A percentile compares a stretch with the other conserved stretches of the same genome.
Conservation (phyloP, 371 early-diverging fungal species). For the Smittium culicis region DNA sequence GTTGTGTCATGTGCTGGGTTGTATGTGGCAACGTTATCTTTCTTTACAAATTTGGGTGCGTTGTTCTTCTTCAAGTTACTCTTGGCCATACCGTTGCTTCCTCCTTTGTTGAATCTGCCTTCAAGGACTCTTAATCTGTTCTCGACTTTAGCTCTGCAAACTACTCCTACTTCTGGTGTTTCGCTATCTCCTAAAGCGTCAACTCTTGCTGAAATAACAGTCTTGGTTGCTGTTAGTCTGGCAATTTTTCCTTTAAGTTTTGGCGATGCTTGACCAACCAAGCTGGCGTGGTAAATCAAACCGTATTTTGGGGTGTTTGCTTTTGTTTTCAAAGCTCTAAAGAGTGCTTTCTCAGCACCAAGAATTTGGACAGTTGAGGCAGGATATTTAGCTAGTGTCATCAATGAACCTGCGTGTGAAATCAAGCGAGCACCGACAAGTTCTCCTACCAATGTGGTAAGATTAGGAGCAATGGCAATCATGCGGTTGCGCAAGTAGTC, state of each 20-base stretch:
- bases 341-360: conserved; percentile 96
- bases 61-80: conserved; percentile 17
- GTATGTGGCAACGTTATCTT: conserved; percentile 34
- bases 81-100: conserved; percentile 22
- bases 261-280: conserved; percentile 73
- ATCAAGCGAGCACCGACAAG: conserved; percentile 84
- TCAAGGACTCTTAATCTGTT: conserved; percentile 75
- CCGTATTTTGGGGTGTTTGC: conserved; percentile 96
- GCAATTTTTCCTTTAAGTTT: conserved; percentile 88
- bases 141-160: conserved; percentile 73
- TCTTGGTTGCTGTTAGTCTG: conserved; percentile 83
- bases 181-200: conserved; percentile 74
- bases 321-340: conserved; percentile 89
- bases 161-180: conserved; percentile 66
- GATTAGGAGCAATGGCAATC: conserved; percentile 82
- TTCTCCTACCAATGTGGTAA: conserved; percentile 83
- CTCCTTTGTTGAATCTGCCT: conserved; percentile 38
- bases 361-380: conserved; percentile 93
- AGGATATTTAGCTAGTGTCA: conserved; percentile 82
- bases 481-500: conserved; percentile 83
- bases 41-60: conserved; percentile 52
- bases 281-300: conserved; percentile 79
- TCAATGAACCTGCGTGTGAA: conserved; percentile 81
- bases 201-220: conserved; percentile 79
- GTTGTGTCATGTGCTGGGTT: conserved; percentile 33